Percentiles rank a stretch among this genome's conserved stretches.
Conservation (phyloP, 2,329 filamentous ascomycete genomes). For the Neocatenulostroma microsporum region DNA sequence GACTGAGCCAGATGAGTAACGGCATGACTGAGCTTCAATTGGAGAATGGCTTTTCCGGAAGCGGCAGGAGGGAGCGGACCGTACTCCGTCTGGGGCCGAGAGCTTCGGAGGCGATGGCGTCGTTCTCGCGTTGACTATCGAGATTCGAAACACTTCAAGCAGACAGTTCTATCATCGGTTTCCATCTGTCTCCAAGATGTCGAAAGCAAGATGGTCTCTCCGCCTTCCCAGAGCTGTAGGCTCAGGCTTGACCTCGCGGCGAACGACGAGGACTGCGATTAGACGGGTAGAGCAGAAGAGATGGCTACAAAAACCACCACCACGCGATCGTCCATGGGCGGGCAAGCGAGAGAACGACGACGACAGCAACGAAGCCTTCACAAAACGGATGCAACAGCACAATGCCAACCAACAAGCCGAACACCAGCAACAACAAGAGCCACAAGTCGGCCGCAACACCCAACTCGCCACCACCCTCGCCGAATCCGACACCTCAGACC, state of each 20-base stretch:
- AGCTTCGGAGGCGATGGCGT: not conserved
- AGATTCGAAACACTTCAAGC: not conserved
- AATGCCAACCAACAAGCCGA: constrained; percentile 10
- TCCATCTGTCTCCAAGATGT: too few species aligned
- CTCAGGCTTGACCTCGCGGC: not conserved
- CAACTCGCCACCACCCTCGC: constrained; percentile 41
- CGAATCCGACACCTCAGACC: constrained; percentile 38
- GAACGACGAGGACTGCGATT: not conserved
- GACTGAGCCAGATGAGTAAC: not conserved
- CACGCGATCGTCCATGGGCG: constrained; percentile 14
- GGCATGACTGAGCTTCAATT: not conserved
- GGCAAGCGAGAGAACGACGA: constrained; percentile 7
- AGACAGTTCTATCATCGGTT: not conserved
- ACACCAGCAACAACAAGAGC: constrained; percentile 10
- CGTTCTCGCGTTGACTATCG: not conserved
- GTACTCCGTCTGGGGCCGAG: not conserved
- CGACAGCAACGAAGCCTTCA: constrained; percentile 1
- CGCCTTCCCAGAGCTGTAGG: constrained; percentile 12
- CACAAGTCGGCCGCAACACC: constrained; percentile 23
- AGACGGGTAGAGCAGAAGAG: constrained; percentile 11
- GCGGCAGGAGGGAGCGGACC: not conserved
- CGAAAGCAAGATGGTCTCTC: constrained; percentile 12
- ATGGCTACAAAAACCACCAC: constrained; percentile 15
- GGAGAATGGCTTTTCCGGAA: too few species aligned
- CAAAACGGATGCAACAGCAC: constrained; percentile 5